A percentile compares a stretch with the other conserved stretches of the same genome.
Evolutionary conservation across 208 protist species (phyloP).

Genomic region (Tritrichomonas foetus): DNA sequence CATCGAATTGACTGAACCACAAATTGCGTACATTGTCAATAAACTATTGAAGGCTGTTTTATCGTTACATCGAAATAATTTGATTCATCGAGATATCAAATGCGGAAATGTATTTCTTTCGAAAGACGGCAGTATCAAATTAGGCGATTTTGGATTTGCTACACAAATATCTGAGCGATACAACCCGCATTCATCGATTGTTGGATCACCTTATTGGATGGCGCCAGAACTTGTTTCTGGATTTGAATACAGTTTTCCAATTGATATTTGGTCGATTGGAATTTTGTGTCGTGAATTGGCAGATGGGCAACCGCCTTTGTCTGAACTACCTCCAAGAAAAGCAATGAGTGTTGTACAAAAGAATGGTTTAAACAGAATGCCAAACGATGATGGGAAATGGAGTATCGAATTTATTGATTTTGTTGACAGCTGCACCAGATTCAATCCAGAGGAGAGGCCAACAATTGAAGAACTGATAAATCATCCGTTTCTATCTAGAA

Average conservation of each 20-base stretch:
- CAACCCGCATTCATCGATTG: background rate
- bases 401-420: background rate
- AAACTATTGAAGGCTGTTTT: constrained; percentile 60
- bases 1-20: background rate
- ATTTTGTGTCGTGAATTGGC: constrained; percentile 47
- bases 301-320: constrained; percentile 40
- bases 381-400: background rate
- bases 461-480: background rate
- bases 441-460: background rate
- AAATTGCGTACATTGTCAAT: background rate
- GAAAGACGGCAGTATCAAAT: constrained; percentile 42
- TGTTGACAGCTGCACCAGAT: background rate
- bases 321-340: constrained; percentile 23
- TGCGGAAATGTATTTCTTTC: constrained; percentile 47
- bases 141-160: constrained; percentile 54
- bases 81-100: constrained; percentile 83
- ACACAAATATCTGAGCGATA: background rate
- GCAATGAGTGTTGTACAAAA: background rate
- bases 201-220: constrained; percentile 51
- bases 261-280: constrained; percentile 53
- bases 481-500: background rate
- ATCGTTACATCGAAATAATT: constrained; percentile 70
- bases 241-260: background rate
- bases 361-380: background rate
- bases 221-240: constrained; percentile 46